These are phyloP conservation scores for Astraeus odoratus DNA, from an alignment of 768 basidiomycete species.

Conservation along the genomic window DNA sequence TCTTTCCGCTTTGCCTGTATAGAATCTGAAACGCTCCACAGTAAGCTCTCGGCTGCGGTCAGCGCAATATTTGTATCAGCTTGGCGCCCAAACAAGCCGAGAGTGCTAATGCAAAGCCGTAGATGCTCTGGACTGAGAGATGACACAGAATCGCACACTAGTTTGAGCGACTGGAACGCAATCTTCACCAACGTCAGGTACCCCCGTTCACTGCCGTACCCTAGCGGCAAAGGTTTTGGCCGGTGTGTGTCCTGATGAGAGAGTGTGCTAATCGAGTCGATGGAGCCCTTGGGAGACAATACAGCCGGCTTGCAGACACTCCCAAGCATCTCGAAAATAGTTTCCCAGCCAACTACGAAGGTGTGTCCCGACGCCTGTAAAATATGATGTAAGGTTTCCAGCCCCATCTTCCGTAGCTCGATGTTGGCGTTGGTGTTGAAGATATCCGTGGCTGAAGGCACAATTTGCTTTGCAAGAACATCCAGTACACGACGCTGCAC, in stretches of 20 bases:
- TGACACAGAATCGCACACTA: constrained; percentile 91
- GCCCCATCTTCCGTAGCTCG: constrained; percentile 81
- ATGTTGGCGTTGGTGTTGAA: constrained; percentile 45
- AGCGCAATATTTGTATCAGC: constrained; percentile 94
- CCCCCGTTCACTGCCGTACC: constrained; percentile 58
- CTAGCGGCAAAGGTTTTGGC: constrained; percentile 43
- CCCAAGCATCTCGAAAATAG: constrained; percentile 85
- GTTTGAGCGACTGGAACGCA: constrained; percentile 87
- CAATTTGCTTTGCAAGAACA: constrained; percentile 76
- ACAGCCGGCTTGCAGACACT: constrained; percentile 70
- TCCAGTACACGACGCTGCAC: constrained; percentile 83
- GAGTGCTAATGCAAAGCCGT: constrained; percentile 80
- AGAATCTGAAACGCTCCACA: constrained; percentile 96
- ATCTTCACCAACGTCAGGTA: constrained; percentile 79
- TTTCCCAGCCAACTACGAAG: constrained; percentile 87
- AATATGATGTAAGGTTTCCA: constrained; percentile 86
- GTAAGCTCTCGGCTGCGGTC: constrained; percentile 84
- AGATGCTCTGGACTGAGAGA: constrained; percentile 75
- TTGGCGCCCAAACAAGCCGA: constrained; percentile 89
- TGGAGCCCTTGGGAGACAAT: constrained; percentile 29
- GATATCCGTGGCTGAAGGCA: constrained; percentile 33
- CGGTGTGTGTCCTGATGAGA: constrained; percentile 32
- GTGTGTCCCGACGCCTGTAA: constrained; percentile 90
- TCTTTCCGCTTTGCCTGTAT: constrained; percentile 80
- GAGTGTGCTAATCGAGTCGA: constrained; percentile 37